These are phyloP conservation scores for Aspergillus taichungensis DNA, from an alignment of 495 filamentous ascomycete species.

Conservation along the genomic window DNA sequence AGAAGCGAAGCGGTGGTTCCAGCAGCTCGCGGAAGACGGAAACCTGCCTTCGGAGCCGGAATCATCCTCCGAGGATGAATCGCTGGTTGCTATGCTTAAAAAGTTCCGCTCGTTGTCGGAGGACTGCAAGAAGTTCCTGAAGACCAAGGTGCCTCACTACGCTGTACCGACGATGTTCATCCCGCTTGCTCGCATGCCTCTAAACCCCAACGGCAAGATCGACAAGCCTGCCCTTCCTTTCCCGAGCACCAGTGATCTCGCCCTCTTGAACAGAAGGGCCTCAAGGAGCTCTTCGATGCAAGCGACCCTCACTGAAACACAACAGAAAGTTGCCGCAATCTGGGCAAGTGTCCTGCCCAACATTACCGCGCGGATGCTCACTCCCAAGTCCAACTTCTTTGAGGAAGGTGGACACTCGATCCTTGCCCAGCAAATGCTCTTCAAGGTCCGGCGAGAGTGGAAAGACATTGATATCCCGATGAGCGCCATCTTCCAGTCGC, in stretches of 20 bases:
- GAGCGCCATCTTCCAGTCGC: constrained; percentile 64
- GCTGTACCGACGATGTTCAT: constrained; percentile 78
- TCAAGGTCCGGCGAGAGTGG: constrained; percentile 55
- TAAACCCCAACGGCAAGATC: constrained; percentile 94
- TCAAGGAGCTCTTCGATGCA: constrained; percentile 24
- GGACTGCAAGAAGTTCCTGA: constrained; percentile 67
- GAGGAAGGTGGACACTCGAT: constrained; percentile 84
- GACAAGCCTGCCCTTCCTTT: constrained; percentile 88
- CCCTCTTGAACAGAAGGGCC: constrained; percentile 4
- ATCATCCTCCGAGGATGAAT: constrained; percentile 30
- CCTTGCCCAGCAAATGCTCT: constrained; percentile 77
- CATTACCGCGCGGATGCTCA: constrained; percentile 48
- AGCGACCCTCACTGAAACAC: constrained; percentile 49
- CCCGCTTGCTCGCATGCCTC: constrained; percentile 66
- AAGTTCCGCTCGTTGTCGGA: constrained; percentile 59
- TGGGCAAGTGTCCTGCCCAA: constrained; percentile 54
- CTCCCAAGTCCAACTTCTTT: constrained; percentile 67
- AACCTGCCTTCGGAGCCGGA: constrained; percentile 32
- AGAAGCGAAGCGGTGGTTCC: constrained; percentile 60
- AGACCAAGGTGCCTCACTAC: constrained; percentile 67
- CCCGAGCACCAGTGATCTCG: constrained; percentile 63
- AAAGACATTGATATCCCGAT: constrained; percentile 62
- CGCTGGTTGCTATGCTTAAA: constrained; percentile 53
- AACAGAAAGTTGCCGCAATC: constrained; percentile 55
- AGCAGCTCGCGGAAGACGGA: constrained; percentile 52